Evolutionary conservation across 1,139 yeast species (phyloP).

Genomic region (Pichiaceae sp.): DNA sequence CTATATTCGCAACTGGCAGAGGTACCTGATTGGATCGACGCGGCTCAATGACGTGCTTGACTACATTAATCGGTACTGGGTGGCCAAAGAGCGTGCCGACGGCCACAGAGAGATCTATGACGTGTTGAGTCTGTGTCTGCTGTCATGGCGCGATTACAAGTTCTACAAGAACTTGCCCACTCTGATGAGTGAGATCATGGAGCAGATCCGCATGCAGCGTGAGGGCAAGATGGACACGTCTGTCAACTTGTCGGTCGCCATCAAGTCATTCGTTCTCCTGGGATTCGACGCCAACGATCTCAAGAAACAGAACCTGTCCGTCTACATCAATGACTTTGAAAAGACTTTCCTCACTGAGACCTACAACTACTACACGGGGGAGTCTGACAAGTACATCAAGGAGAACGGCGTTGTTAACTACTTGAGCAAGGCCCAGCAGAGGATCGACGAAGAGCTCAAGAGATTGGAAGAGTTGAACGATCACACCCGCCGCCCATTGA

Average conservation of each 20-base stretch:
- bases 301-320: slow-evolving; percentile 75
- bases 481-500: slow-evolving; percentile 70
- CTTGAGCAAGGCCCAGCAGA: slow-evolving; percentile 74
- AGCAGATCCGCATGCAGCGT: slow-evolving; percentile 70
- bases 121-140: slow-evolving; percentile 77
- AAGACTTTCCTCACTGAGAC: slow-evolving; percentile 68
- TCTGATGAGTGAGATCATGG: slow-evolving; percentile 65
- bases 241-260: slow-evolving; percentile 56
- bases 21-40: slow-evolving; percentile 87
- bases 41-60: slow-evolving; percentile 90
- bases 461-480: slow-evolving; percentile 79
- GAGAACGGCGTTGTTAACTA: slow-evolving; percentile 84
- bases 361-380: slow-evolving; percentile 60
- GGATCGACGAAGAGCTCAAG: slow-evolving; percentile 76
- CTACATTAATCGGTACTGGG: slow-evolving; percentile 97
- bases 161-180: slow-evolving; percentile 56
- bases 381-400: slow-evolving; percentile 57
- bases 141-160: slow-evolving; percentile 83
- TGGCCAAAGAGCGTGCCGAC: slow-evolving; percentile 89
- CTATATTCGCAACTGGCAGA: slow-evolving; percentile 82
- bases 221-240: slow-evolving; percentile 63
- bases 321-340: slow-evolving; percentile 77
- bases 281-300: slow-evolving; percentile 77
- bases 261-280: slow-evolving; percentile 71
- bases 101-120: slow-evolving; percentile 90